phyloP scores from a whole-genome alignment of 805 yeast genomes.

The Ogataea paradorogensis region DNA sequence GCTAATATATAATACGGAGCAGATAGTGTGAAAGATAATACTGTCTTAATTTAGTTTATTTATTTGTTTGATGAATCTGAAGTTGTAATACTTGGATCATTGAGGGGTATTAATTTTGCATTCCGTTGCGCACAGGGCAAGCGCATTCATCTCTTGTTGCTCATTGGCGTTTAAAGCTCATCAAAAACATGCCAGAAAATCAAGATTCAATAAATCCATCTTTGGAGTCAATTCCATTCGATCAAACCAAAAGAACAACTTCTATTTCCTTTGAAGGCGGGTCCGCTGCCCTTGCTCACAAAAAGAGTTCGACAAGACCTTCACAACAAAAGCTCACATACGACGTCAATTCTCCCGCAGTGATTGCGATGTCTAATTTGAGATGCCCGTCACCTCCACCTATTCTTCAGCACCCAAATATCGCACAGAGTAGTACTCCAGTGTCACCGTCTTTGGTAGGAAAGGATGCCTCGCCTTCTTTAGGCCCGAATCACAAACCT shows the following conservation, averaged over 20 bases:
- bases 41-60: neutral
- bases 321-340: conserved; percentile 14
- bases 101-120: neutral
- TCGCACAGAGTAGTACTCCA: conserved; percentile 20
- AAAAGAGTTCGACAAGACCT: conserved; percentile 17
- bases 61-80: conserved; percentile 1
- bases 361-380: conserved; percentile 54
- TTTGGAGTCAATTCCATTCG: neutral
- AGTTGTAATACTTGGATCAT: neutral
- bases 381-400: conserved; percentile 77
- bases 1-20: neutral
- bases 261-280: conserved; percentile 20
- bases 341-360: conserved; percentile 43
- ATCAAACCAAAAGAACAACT: conserved; percentile 5
- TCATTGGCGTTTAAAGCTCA: conserved; percentile 1
- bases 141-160: conserved; percentile 2
- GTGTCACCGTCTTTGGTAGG: conserved; percentile 8
- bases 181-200: conserved; percentile 4
- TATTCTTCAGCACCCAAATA: conserved; percentile 40
- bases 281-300: conserved; percentile 17
- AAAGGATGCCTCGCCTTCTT: conserved; percentile 1
- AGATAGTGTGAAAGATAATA: conserved; percentile 1
- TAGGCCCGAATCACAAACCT: neutral
- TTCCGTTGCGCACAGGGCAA: conserved; percentile 1
- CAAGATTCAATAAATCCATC: neutral